Base-by-base conservation (phyloP, 2,329 filamentous ascomycete species). In the Neopestalotiopsis sp. region DNA sequence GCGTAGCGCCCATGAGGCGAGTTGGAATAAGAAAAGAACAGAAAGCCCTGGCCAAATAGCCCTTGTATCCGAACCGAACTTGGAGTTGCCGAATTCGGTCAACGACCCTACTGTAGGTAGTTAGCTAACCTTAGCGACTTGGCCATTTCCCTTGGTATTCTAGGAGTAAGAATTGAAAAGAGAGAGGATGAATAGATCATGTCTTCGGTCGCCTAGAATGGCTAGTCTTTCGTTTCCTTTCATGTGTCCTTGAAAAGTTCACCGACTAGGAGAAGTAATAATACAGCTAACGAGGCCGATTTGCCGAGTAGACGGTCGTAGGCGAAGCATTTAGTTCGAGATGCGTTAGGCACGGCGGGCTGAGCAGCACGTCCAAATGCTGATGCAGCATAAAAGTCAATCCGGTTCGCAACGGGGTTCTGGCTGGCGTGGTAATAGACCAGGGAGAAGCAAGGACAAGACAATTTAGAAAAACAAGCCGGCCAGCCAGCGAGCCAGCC, bases 61-160 rank as follows among this genome's bases (percentile, higher is more conserved):
- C 30, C 57, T 34, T 59, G 57, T 14, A 59, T 6, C 57, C 24
- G 30, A 59, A 24, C 57, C 24, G 30, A 59, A 30, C 17, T 34
- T 62, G n/a, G 59, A 62, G 59, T 40, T 62, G 59, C 59, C 59
- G 30, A 17, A 62, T 62, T 62, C 34, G 59, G n/a, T 13, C n/a
- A 34, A 14, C 30, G 59, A 30, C 59, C 20, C 20, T 52, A 38
- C 34, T 38, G 34, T 20, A 52, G 45, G 42, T 49, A 49, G 42
- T 14, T 52, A n/a, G 20, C 17, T 17, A 38, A 17, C 59, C 32
- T 24, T 24, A 24, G 24, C 24, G 2, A 24, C 59, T 42, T 20
- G 59, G 59, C 59, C n/a, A 20, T 40, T 4, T n/a, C 6, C n/a
- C 32, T 3, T 61, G 30, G 9, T 34, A 20, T 62, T 5, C 30